Conservation (phyloP, 805 yeast species). For the Saccharomyces jurei region DNA sequence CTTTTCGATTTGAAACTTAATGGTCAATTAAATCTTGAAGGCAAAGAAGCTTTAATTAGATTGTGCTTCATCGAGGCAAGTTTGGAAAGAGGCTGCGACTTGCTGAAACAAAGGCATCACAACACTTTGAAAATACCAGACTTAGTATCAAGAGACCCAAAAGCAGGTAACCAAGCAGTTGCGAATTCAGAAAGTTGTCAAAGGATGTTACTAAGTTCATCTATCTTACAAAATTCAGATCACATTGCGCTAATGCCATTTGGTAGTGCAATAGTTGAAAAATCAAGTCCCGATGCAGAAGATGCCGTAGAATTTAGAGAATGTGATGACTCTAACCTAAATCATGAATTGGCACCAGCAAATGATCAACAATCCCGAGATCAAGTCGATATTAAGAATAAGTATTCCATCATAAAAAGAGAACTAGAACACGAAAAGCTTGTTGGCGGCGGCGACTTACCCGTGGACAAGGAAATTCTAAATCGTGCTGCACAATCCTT, state of each 20-base stretch:
- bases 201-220: neutral
- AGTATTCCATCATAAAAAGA: neutral
- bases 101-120: slow-evolving; percentile 27
- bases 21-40: slow-evolving; percentile 53
- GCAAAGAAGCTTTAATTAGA: slow-evolving; percentile 70
- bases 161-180: neutral
- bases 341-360: neutral
- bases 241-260: slow-evolving; percentile 31
- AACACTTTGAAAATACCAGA: neutral
- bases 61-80: slow-evolving; percentile 66
- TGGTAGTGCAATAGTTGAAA: slow-evolving; percentile 26
- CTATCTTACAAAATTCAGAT: neutral
- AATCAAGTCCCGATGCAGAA: slow-evolving; percentile 22
- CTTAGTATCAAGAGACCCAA: neutral
- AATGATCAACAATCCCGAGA: neutral
- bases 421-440: neutral
- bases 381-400: neutral
- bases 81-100: slow-evolving; percentile 44
- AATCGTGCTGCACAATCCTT: slow-evolving; percentile 25
- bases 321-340: neutral
- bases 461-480: slow-evolving; percentile 18
- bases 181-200: neutral
- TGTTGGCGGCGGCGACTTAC: neutral
- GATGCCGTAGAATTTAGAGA: slow-evolving; percentile 26
- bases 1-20: slow-evolving; percentile 50